These are phyloP conservation scores for Ophiostoma perfectum DNA, from an alignment of 2,329 filamentous ascomycete species.

Conservation along the genomic window DNA sequence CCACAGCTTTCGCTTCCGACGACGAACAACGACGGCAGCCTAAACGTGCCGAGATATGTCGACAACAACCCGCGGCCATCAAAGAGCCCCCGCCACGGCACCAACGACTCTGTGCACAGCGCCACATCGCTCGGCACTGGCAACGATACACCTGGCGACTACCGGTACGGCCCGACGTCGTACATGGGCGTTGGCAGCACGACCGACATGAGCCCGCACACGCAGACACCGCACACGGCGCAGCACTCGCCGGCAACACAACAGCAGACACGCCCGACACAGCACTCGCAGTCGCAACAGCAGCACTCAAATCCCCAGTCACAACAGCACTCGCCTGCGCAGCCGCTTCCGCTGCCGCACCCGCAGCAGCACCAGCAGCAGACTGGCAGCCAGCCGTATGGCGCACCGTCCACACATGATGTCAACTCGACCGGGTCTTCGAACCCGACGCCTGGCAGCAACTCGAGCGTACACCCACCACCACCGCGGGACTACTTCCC, in stretches of 20 bases:
- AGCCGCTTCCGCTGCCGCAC: slow-evolving; percentile 23
- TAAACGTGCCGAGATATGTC: slow-evolving; percentile 54
- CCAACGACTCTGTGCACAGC: slow-evolving; percentile 51
- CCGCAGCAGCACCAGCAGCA: slow-evolving; percentile 22
- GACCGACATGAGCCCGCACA: slow-evolving; percentile 35
- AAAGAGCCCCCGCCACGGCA: slow-evolving; percentile 52
- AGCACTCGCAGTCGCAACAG: slow-evolving; percentile 11
- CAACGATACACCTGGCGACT: slow-evolving; percentile 49
- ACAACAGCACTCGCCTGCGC: slow-evolving; percentile 22
- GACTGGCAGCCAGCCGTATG: slow-evolving; percentile 18
- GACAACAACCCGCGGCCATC: slow-evolving; percentile 50
- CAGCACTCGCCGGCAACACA: slow-evolving; percentile 18
- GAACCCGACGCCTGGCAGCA: slow-evolving; percentile 26
- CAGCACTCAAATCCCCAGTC: slow-evolving; percentile 26
- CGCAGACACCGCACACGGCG: slow-evolving; percentile 29
- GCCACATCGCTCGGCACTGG: slow-evolving; percentile 41
- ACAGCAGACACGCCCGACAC: slow-evolving; percentile 11
- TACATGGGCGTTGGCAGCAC: slow-evolving; percentile 36
- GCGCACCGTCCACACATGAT: slow-evolving; percentile 11
- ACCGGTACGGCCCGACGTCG: slow-evolving; percentile 49
- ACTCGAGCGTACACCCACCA: slow-evolving; percentile 28
- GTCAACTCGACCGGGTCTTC: slow-evolving; percentile 19
- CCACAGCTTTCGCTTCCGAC: slow-evolving; percentile 45
- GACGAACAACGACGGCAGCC: slow-evolving; percentile 37
- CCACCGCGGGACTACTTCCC: slow-evolving; percentile 50